Evolutionary conservation across 2,329 filamentous ascomycete species (phyloP).

Genomic region (Cytospora paraplurivora): DNA sequence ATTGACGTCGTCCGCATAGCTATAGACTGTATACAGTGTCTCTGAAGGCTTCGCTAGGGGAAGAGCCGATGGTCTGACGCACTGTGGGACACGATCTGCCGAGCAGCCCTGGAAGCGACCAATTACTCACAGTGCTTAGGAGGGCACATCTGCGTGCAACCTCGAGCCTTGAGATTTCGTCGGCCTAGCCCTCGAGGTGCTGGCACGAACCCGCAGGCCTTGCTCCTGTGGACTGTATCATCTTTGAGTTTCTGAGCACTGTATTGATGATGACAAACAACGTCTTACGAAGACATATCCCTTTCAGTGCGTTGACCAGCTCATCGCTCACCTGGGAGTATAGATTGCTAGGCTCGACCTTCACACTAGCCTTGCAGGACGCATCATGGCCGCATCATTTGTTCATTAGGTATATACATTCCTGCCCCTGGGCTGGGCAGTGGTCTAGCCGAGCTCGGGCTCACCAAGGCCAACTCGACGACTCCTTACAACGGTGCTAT

Average conservation of each 20-base stretch:
- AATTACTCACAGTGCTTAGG: not conserved
- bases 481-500: conserved; percentile 3
- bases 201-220: too few species aligned
- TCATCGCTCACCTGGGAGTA: not conserved
- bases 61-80: not conserved
- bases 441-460: conserved; percentile 17
- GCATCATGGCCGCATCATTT: conserved; percentile 13
- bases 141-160: too few species aligned
- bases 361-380: conserved; percentile 18
- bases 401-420: not conserved
- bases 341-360: conserved; percentile 2
- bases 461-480: conserved; percentile 3
- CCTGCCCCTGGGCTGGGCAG: conserved; percentile 21
- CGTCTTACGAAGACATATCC: not conserved
- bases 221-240: too few species aligned
- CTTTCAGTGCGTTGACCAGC: not conserved
- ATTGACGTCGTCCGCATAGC: not conserved
- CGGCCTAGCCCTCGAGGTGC: too few species aligned
- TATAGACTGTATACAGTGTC: not conserved
- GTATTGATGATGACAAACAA: not conserved
- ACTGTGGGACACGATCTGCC: conserved; percentile 4
- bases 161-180: too few species aligned
- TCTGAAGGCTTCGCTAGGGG: conserved; percentile 9
- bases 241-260: too few species aligned
- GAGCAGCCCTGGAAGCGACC: not conserved